These are phyloP conservation scores for Phytophthora pluvialis DNA, from an alignment of 352 stramenopile species.

Conservation along the genomic window DNA sequence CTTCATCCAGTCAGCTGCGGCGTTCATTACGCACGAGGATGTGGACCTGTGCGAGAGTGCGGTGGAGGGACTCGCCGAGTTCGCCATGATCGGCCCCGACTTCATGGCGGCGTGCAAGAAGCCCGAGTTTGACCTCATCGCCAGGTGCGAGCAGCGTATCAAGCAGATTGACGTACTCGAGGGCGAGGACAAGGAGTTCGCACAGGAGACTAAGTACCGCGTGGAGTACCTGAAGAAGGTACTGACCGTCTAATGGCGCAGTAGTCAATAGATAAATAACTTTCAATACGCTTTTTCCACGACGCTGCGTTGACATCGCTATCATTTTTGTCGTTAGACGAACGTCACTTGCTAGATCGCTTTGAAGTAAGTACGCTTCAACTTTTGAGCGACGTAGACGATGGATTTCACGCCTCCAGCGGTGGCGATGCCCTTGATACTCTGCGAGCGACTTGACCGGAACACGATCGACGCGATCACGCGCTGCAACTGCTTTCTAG, in stretches of 20 bases:
- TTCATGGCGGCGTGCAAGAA: conserved; percentile 68
- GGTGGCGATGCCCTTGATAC: conserved; percentile 90
- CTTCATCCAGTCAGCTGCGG: conserved; percentile 51
- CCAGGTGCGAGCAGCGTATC: conserved; percentile 60
- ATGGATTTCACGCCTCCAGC: conserved; percentile 83
- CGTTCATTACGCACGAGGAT: conserved; percentile 72
- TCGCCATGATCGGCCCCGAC: conserved; percentile 61
- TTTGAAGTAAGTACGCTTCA: conserved; percentile 87
- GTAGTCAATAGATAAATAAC: conserved; percentile 29
- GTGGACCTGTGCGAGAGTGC: conserved; percentile 82
- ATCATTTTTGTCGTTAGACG: neutral
- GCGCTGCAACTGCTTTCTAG: conserved; percentile 72
- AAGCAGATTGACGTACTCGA: conserved; percentile 65
- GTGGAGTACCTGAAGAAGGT: conserved; percentile 60
- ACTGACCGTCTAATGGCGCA: conserved; percentile 28
- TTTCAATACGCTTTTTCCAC: conserved; percentile 33
- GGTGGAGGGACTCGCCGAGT: conserved; percentile 75
- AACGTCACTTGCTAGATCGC: conserved; percentile 19
- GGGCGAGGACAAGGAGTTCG: conserved; percentile 73
- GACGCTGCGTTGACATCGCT: neutral
- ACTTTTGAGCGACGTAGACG: conserved; percentile 83
- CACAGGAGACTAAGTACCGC: conserved; percentile 66
- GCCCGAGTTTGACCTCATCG: conserved; percentile 49
- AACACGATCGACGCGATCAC: conserved; percentile 75
- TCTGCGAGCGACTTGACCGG: conserved; percentile 87